Percentiles rank a stretch among this genome's conserved stretches.
phyloP scores from a whole-genome alignment of 305 asterid species.

The Coffea humblotiana region DNA sequence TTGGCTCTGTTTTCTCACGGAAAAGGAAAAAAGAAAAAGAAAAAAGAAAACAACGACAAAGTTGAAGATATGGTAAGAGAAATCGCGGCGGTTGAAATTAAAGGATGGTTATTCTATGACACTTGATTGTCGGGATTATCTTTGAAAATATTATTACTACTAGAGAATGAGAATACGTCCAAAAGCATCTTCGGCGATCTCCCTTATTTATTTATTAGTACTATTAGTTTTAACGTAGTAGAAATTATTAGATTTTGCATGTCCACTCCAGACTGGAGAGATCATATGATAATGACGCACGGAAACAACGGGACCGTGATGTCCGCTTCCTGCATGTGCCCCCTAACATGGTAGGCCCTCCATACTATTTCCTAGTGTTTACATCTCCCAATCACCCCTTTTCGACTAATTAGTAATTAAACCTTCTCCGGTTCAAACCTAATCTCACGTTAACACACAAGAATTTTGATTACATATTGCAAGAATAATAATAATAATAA shows the following conservation, averaged over 20 bases:
- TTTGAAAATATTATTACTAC: neutral
- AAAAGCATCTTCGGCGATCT: conserved; percentile 11
- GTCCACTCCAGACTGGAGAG: too few species aligned
- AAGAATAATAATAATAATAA: too few species aligned
- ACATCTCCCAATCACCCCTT: neutral
- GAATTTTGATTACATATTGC: neutral
- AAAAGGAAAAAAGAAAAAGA: too few species aligned
- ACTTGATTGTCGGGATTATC: neutral
- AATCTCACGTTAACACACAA: neutral
- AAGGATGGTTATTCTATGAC: too few species aligned
- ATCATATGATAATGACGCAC: conserved; percentile 30
- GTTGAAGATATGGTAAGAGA: conserved; percentile 24
- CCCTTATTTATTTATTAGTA: neutral
- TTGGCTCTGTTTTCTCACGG: neutral
- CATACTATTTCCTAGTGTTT: neutral
- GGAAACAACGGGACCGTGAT: conserved; percentile 38
- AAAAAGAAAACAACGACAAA: conserved; percentile 27
- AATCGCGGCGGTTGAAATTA: neutral
- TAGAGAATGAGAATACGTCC: neutral
- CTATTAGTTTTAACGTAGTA: neutral
- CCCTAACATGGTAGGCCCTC: conserved; percentile 72
- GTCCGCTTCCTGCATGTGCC: conserved; percentile 61
- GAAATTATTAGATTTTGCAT: too few species aligned
- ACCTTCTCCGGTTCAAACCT: conserved; percentile 13
- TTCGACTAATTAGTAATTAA: conserved; percentile 13